Percentiles rank a stretch among this genome's conserved stretches.
phyloP scores from a whole-genome alignment of 768 basidiomycete species.

The Boletus subparvulus region DNA sequence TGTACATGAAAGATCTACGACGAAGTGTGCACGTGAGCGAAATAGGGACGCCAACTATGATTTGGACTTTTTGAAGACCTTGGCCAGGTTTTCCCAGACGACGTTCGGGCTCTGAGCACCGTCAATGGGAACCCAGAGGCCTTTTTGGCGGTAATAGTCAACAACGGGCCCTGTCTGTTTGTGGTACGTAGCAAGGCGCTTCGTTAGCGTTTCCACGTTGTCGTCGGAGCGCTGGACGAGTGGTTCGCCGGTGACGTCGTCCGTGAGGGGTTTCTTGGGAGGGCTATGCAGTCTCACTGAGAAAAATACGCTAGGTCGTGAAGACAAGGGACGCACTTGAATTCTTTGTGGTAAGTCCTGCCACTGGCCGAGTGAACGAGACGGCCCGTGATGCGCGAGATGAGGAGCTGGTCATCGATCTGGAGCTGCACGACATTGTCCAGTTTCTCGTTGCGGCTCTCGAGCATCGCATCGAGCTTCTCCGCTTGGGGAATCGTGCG shows the following conservation, averaged over 20 bases:
- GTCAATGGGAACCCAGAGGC: conserved; percentile 88
- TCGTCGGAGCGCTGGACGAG: conserved; percentile 97
- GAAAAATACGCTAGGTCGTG: conserved; percentile 8
- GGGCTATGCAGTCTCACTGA: conserved; percentile 55
- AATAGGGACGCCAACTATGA: conserved; percentile 13
- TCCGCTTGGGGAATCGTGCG: conserved; percentile 95
- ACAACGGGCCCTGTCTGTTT: conserved; percentile 93
- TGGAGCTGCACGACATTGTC: conserved; percentile 90
- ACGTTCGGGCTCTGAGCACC: conserved; percentile 90
- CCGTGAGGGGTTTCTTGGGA: conserved; percentile 92
- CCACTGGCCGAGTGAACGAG: conserved; percentile 89
- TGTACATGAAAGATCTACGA: conserved; percentile 29
- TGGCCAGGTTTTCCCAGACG: conserved; percentile 83
- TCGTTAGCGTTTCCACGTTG: conserved; percentile 91
- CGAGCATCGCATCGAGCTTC: conserved; percentile 92
- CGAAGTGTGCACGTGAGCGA: neutral
- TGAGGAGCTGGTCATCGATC: conserved; percentile 93
- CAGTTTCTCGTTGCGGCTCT: conserved; percentile 77
- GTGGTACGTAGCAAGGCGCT: conserved; percentile 89
- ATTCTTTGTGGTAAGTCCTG: conserved; percentile 92
- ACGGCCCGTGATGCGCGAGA: conserved; percentile 96
- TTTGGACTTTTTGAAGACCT: conserved; percentile 50
- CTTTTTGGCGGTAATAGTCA: conserved; percentile 91
- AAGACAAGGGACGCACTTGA: conserved; percentile 62
- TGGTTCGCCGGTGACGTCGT: conserved; percentile 94